Conservation (phyloP, 1,284 basidiomycete genomes). For the Leccinum pallidistipes region DNA sequence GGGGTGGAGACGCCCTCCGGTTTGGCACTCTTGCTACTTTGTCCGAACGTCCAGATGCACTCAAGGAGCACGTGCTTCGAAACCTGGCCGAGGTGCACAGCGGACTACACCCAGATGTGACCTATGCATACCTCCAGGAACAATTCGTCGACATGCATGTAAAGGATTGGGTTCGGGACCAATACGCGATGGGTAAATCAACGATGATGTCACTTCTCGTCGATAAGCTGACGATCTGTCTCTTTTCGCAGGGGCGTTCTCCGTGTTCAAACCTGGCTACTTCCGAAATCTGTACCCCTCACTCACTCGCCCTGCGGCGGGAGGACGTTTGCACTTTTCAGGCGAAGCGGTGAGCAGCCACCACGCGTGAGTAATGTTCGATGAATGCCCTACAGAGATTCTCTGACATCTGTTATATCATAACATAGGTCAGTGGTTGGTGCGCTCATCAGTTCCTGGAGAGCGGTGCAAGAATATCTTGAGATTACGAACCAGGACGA, state of each 20-base stretch:
- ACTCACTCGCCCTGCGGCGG: background rate
- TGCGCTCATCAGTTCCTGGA: slow-evolving; percentile 28
- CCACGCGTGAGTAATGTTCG: background rate
- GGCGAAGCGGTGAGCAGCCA: background rate
- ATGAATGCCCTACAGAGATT: too few relatives aligned
- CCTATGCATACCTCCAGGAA: slow-evolving; percentile 3
- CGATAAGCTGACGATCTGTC: background rate
- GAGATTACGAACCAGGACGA: slow-evolving; percentile 12
- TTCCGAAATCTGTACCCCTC: background rate
- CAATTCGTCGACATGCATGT: slow-evolving; percentile 14
- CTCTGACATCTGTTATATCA: background rate
- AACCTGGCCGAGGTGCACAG: slow-evolving; percentile 17
- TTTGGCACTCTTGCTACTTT: slow-evolving; percentile 10
- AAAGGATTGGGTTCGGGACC: slow-evolving; percentile 13
- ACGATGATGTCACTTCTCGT: background rate
- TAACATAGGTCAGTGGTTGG: slow-evolving; percentile 23
- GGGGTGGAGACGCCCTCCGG: slow-evolving; percentile 1
- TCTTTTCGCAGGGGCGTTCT: background rate
- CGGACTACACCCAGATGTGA: slow-evolving; percentile 5
- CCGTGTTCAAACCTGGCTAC: background rate
- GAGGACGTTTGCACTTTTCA: background rate
- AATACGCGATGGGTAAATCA: slow-evolving; percentile 12
- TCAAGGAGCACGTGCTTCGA: slow-evolving; percentile 15
- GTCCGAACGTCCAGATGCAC: background rate
- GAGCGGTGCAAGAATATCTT: slow-evolving; percentile 26